phyloP scores from a whole-genome alignment of 148 eudicot species.

The Cornus controversa region DNA sequence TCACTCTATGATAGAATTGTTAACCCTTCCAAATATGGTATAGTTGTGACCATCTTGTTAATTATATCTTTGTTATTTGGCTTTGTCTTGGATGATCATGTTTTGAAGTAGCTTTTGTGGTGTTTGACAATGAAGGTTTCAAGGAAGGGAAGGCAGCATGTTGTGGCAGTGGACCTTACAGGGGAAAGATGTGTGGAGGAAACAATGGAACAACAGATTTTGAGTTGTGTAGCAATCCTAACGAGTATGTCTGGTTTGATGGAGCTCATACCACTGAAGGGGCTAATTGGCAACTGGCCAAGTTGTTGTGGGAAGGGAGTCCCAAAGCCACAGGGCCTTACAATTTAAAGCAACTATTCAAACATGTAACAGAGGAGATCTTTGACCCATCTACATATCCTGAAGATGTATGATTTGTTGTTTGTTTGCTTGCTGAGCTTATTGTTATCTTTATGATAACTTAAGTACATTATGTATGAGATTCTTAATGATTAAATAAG shows the following conservation, averaged over 20 bases:
- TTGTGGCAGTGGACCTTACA: slow-evolving; percentile 41
- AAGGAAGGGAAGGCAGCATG: slow-evolving; percentile 38
- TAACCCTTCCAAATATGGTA: slow-evolving; percentile 34
- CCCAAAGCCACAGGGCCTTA: neutral
- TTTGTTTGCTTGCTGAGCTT: neutral
- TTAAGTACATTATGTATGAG: too few relatives aligned
- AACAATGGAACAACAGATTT: neutral
- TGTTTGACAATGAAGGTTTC: slow-evolving; percentile 27
- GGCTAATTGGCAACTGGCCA: neutral
- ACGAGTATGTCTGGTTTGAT: slow-evolving; percentile 2
- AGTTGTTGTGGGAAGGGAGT: slow-evolving; percentile 1
- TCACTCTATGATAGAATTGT: slow-evolving; percentile 20
- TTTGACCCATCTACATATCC: neutral
- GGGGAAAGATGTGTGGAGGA: neutral
- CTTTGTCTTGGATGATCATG: neutral
- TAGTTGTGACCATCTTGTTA: neutral
- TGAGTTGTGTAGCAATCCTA: neutral
- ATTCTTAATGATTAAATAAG: too few relatives aligned
- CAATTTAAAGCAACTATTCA: slow-evolving; percentile 3
- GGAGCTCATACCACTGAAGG: slow-evolving; percentile 8
- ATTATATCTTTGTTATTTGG: neutral
- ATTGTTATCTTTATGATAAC: neutral
- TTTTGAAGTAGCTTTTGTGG: neutral
- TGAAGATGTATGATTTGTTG: neutral
- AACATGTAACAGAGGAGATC: neutral